Evolutionary conservation across 2,329 filamentous ascomycete genomes (phyloP).

Genomic region (Coniochaeta sp.): DNA sequence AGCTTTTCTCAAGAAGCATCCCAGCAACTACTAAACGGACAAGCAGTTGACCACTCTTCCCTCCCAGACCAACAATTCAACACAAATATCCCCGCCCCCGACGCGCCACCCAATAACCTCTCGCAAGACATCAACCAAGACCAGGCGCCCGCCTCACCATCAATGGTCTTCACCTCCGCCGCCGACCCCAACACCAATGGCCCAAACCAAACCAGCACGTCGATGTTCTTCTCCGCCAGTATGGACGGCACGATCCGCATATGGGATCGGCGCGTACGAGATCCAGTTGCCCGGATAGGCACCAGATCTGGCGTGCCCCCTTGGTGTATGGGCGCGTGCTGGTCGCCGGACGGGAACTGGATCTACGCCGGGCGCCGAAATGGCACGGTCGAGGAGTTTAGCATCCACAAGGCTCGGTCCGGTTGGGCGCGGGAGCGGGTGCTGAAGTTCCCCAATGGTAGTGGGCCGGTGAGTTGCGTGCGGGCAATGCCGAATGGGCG

Average conservation of each 20-base stretch:
- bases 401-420: slow-evolving; percentile 64
- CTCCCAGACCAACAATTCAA: slow-evolving; percentile 2
- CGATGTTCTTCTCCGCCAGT: slow-evolving; percentile 80
- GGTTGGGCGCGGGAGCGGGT: slow-evolving; percentile 68
- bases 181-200: slow-evolving; percentile 37
- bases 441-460: slow-evolving; percentile 83
- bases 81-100: slow-evolving; percentile 5
- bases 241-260: slow-evolving; percentile 86
- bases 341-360: slow-evolving; percentile 91
- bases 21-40: neutral
- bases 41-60: neutral
- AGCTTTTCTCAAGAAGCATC: slow-evolving; percentile 7
- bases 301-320: slow-evolving; percentile 73
- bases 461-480: slow-evolving; percentile 82
- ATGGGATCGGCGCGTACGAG: slow-evolving; percentile 77
- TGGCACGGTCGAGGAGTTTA: slow-evolving; percentile 90
- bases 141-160: slow-evolving; percentile 22
- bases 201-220: slow-evolving; percentile 57
- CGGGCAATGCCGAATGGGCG: slow-evolving; percentile 87
- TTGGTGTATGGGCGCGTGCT: slow-evolving; percentile 97
- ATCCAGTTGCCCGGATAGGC: slow-evolving; percentile 72
- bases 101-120: neutral
- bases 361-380: slow-evolving; percentile 91
- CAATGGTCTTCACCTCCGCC: slow-evolving; percentile 29
- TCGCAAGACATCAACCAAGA: slow-evolving; percentile 1